Percentiles rank a stretch among this genome's conserved stretches.
Conservation (phyloP, 345 rosid genomes). For the Hibiscus tridactylites region DNA sequence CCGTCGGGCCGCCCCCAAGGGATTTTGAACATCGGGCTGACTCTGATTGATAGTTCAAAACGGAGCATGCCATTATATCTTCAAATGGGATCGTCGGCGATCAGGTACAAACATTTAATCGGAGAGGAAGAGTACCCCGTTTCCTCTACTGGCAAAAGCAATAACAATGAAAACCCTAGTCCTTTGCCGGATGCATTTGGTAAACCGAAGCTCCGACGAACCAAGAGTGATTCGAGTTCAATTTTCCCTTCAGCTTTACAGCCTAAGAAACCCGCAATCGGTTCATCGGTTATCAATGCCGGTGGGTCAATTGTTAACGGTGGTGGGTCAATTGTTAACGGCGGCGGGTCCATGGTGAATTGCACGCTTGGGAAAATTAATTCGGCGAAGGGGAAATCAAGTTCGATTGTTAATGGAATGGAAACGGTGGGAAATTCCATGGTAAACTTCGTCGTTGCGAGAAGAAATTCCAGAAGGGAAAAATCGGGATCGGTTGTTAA, state of each 20-base stretch:
- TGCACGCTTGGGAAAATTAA: no score
- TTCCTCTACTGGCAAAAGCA: slow-evolving; percentile 9
- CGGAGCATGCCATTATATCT: slow-evolving; percentile 81
- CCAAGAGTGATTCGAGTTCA: slow-evolving; percentile 69
- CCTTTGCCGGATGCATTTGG: background rate
- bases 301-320: no score
- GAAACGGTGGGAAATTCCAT: slow-evolving; percentile 11
- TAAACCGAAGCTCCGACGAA: slow-evolving; percentile 44
- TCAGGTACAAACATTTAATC: slow-evolving; percentile 66
- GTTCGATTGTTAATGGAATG: no score
- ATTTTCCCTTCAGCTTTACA: slow-evolving; percentile 29
- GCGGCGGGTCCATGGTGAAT: no score
- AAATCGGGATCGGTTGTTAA: background rate
- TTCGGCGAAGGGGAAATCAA: no score
- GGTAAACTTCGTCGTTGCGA: background rate
- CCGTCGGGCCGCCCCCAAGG: slow-evolving; percentile 85
- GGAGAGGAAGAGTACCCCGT: slow-evolving; percentile 30
- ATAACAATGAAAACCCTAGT: background rate
- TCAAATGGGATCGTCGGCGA: slow-evolving; percentile 51
- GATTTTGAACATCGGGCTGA: slow-evolving; percentile 70
- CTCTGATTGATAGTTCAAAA: slow-evolving; percentile 75
- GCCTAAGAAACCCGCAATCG: background rate
- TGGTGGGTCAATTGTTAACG: no score
- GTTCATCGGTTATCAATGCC: background rate
- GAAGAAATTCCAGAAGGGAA: no score